phyloP scores from a whole-genome alignment of 2,329 filamentous ascomycete genomes.

The Acephala macrosclerotiorum region DNA sequence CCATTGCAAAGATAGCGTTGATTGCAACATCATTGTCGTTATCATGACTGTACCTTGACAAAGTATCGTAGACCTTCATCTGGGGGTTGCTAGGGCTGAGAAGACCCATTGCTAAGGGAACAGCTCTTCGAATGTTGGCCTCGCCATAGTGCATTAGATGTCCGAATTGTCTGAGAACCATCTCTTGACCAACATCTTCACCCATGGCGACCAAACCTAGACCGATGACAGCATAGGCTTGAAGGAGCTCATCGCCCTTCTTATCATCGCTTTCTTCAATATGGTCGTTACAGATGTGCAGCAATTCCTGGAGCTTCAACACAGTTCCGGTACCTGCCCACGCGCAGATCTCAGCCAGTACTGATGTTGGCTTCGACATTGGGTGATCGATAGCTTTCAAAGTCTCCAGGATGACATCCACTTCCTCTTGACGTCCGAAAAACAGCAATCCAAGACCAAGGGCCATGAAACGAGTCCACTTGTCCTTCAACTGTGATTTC shows the following conservation, averaged over 20 bases:
- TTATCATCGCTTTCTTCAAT: constrained; percentile 94
- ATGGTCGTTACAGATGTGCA: constrained; percentile 98
- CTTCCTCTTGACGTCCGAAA: constrained; percentile 97
- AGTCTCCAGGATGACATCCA: constrained; percentile 97
- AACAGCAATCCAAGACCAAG: constrained; percentile 92
- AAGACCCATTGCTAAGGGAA: constrained; percentile 94
- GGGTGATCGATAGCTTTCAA: constrained; percentile 97
- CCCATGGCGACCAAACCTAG: constrained; percentile 97
- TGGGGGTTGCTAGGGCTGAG: constrained; percentile 98
- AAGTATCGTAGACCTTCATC: constrained; percentile 99
- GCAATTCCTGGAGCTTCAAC: constrained; percentile 93
- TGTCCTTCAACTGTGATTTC: constrained; percentile 90
- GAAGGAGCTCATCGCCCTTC: constrained; percentile 93
- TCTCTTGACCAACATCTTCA: constrained; percentile 97
- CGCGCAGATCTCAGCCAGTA: constrained; percentile 94
- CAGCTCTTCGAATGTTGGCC: constrained; percentile 94
- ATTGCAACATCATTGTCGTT: constrained; percentile 98
- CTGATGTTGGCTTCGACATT: constrained; percentile 94
- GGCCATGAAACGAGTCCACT: constrained; percentile 97
- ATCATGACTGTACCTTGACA: constrained; percentile 97
- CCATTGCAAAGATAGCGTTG: constrained; percentile 99
- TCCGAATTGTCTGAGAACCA: constrained; percentile 96
- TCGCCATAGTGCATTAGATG: constrained; percentile 99
- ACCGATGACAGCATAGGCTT: constrained; percentile 94
- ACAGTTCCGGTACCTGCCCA: constrained; percentile 98